Conservation (phyloP, 192 early-diverging fungal species). For the Diversispora eburnea region DNA sequence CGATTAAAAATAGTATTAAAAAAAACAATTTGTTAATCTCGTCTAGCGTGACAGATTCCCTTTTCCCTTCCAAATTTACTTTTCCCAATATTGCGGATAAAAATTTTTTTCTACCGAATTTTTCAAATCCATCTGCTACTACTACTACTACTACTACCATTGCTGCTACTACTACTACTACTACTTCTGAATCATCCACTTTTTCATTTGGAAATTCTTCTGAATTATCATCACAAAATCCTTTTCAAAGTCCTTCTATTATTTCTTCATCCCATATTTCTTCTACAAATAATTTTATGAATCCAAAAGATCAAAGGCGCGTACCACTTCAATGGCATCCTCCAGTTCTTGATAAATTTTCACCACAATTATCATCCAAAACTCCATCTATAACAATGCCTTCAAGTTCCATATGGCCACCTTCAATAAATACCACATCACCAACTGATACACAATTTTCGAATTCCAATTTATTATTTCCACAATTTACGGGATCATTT, state of each 20-base stretch:
- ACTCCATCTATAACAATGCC: conserved; percentile 19
- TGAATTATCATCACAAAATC: conserved; percentile 11
- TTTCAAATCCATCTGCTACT: background rate
- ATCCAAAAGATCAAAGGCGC: conserved; percentile 11
- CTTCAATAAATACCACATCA: conserved; percentile 7
- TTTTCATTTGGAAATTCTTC: conserved; percentile 19
- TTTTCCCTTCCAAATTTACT: conserved; percentile 28
- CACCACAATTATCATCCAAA: conserved; percentile 19
- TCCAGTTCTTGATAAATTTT: conserved; percentile 26
- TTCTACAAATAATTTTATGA: background rate
- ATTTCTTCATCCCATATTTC: conserved; percentile 9
- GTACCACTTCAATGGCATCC: conserved; percentile 15
- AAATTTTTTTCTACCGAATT: conserved; percentile 30
- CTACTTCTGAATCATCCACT: background rate
- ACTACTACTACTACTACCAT: background rate
- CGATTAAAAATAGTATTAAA: conserved; percentile 14
- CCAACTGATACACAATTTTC: conserved; percentile 18
- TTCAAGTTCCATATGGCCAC: conserved; percentile 15
- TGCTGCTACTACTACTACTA: background rate
- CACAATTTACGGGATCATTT: conserved; percentile 28
- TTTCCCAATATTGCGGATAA: conserved; percentile 31
- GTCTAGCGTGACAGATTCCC: conserved; percentile 20
- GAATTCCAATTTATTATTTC: conserved; percentile 25
- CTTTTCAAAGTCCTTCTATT: conserved; percentile 18
- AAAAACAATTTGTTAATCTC: conserved; percentile 27